phyloP scores from a whole-genome alignment of 2,329 filamentous ascomycete genomes.

The Penicillium expansum region DNA sequence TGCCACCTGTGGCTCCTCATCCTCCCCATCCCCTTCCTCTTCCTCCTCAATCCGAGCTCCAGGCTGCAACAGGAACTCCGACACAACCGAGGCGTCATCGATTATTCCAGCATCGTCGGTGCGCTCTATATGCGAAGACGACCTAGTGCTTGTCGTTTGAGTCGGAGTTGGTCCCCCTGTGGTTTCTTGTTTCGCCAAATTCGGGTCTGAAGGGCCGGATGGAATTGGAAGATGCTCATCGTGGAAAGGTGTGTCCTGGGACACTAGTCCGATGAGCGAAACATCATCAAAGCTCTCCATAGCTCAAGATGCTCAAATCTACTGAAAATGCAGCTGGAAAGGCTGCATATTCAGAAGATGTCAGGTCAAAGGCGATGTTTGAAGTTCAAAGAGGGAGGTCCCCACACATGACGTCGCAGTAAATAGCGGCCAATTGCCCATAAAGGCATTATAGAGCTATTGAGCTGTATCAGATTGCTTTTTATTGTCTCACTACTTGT shows the following conservation, averaged over 20 bases:
- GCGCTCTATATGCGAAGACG: slow-evolving; percentile 6
- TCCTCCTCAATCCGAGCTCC: slow-evolving; percentile 33
- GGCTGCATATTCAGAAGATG: background rate
- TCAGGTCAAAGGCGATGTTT: background rate
- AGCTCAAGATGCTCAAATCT: background rate
- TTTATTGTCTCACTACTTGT: too few species aligned
- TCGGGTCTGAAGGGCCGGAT: slow-evolving; percentile 6
- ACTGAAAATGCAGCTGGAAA: background rate
- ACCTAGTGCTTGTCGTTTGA: slow-evolving; percentile 9
- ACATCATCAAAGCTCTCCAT: slow-evolving; percentile 45
- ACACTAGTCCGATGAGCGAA: slow-evolving; percentile 24
- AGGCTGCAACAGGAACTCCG: slow-evolving; percentile 32
- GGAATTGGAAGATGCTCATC: slow-evolving; percentile 15
- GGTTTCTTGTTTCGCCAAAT: slow-evolving; percentile 11
- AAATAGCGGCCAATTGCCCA: slow-evolving; percentile 2
- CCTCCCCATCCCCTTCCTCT: slow-evolving; percentile 38
- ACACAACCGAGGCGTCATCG: slow-evolving; percentile 17
- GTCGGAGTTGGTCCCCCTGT: slow-evolving; percentile 14
- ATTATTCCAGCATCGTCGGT: slow-evolving; percentile 19
- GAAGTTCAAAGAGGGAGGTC: background rate
- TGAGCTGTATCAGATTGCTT: too few species aligned
- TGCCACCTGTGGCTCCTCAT: slow-evolving; percentile 46
- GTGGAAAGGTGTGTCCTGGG: slow-evolving; percentile 12
- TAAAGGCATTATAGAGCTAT: background rate
- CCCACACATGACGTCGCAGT: slow-evolving; percentile 6